A percentile compares a stretch with the other conserved stretches of the same genome.
Evolutionary conservation across 495 filamentous ascomycete species (phyloP).

Genomic region (Aeminium ludgeri): DNA sequence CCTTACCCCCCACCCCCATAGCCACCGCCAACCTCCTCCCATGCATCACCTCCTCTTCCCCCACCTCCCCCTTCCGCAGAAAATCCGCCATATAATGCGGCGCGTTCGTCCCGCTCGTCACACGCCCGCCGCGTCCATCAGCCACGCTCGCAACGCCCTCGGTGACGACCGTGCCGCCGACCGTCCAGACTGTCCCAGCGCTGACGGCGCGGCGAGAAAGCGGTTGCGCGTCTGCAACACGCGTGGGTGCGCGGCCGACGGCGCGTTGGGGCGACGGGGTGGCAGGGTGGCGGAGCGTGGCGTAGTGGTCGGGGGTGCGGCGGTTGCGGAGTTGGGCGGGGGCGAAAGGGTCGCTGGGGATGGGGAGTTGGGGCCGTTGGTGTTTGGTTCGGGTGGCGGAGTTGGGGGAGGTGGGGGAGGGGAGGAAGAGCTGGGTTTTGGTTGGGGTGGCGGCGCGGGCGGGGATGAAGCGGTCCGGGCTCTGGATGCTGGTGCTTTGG

Average conservation of each 20-base stretch:
- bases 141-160: slow-evolving; percentile 10
- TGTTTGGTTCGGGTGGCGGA: no score
- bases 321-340: slow-evolving; percentile 2
- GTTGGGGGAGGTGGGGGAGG: no score
- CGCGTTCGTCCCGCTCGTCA: slow-evolving; percentile 57
- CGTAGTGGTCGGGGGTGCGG: slow-evolving; percentile 9
- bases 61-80: slow-evolving; percentile 20
- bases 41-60: slow-evolving; percentile 26
- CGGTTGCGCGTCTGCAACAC: background rate
- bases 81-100: slow-evolving; percentile 59
- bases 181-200: slow-evolving; percentile 59
- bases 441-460: slow-evolving; percentile 4
- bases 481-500: background rate
- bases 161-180: slow-evolving; percentile 38
- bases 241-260: background rate
- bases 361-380: no score
- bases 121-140: slow-evolving; percentile 42
- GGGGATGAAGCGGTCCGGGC: slow-evolving; percentile 16
- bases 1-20: slow-evolving; percentile 26
- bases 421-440: slow-evolving; percentile 1
- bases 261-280: background rate
- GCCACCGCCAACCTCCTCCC: slow-evolving; percentile 66
- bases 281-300: slow-evolving; percentile 7
- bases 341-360: slow-evolving; percentile 11
- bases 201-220: slow-evolving; percentile 33